Evolutionary conservation across 164 flowering plant species (phyloP), one percentile per base, ranked within the genome.

Genomic region (Litsea cubeba): DNA sequence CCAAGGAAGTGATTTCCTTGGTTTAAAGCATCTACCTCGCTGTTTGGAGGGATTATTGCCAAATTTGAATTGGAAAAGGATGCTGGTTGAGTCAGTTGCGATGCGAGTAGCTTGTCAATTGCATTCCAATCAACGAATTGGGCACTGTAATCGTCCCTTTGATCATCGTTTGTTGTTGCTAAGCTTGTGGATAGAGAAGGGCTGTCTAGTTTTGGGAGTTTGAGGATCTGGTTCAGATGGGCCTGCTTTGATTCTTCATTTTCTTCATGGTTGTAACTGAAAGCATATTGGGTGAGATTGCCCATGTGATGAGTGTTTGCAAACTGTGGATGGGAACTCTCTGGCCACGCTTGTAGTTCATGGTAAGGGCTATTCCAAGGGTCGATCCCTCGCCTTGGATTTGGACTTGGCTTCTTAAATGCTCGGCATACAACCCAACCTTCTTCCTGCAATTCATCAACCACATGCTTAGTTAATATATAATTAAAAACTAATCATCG

Each of bases 371-470:
- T 83, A 75, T 79, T 81, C 89, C 88, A 87, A 2, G 86, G 82
- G 65, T 86, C 88, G 15, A 71, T 83, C 3, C 86, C 83, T 81
- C 80, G 93, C 71, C 81, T 83, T 68, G 85, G 91, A 72, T 77
- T 87, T 5, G 94, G 92, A 65, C 67, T 82, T 23, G 87, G 91
- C 82, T 94, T 94, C 80, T 82, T 92, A 84, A 94, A 94, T 76
- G 97, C 95, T 2, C 98, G 78, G 65, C 98, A 94, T 3, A 94
- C 98, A 24, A 94, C 98, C 98, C 98, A 94, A 76, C 95, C 98
- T 87, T 91, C 98, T 76, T 94, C 98, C 97, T 92, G 88, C 80
- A 75, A 4, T 30, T 3, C 35, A 12, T 17, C 28, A 22, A 30
- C 25, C 12, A 35, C 46, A 35, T 66, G 18, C n/a, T 26, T 35